These are phyloP conservation scores for Eucalyptus dawsonii DNA, from an alignment of 345 rosid genomes.

Conservation along the genomic window DNA sequence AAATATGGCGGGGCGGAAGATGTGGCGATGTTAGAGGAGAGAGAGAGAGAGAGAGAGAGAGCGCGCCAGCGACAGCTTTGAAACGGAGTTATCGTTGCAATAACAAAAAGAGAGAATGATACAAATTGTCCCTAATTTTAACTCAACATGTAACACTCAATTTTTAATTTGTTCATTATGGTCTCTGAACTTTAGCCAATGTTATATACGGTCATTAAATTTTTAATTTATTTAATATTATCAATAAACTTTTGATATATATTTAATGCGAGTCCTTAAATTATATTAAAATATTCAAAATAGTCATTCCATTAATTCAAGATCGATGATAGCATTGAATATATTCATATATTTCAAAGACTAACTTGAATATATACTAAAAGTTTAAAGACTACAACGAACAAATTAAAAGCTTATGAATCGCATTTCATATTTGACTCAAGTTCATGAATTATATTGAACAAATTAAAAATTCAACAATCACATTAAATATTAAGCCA, in stretches of 20 bases:
- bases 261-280: accelerated
- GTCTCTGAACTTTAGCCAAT: accelerated
- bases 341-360: too few relatives aligned
- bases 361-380: too few relatives aligned
- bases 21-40: conserved; percentile 24
- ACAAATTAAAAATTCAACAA: accelerated
- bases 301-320: too few relatives aligned
- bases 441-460: accelerated
- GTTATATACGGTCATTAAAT: accelerated
- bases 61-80: background rate
- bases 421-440: too few relatives aligned
- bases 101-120: background rate
- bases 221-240: too few relatives aligned
- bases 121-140: too few relatives aligned
- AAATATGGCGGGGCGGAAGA: conserved; percentile 64
- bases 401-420: too few relatives aligned
- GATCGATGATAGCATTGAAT: accelerated
- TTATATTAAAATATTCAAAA: too few relatives aligned
- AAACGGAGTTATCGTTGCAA: background rate
- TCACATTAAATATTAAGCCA: too few relatives aligned
- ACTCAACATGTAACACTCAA: accelerated
- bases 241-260: accelerated
- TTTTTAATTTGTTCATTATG: too few relatives aligned
- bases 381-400: accelerated
- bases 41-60: background rate